phyloP scores from a whole-genome alignment of 768 basidiomycete species.

The Lyophyllum shimeji region DNA sequence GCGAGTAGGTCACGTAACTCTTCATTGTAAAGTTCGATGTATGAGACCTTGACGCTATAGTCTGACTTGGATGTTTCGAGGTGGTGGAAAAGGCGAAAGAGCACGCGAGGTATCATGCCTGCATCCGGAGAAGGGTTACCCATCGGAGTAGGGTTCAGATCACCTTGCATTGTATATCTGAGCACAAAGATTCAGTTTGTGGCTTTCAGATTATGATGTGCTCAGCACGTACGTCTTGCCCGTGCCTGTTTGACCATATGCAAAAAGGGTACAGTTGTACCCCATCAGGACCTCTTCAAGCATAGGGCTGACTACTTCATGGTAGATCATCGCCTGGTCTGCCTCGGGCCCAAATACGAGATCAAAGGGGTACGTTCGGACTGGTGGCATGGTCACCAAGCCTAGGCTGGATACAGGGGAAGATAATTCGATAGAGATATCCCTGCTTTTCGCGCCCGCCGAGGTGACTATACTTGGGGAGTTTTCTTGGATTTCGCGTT shows the following conservation, averaged over 20 bases:
- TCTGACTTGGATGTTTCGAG: constrained; percentile 78
- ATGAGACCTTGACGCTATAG: constrained; percentile 92
- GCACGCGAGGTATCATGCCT: constrained; percentile 93
- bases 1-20: constrained; percentile 93
- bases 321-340: constrained; percentile 91
- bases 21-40: constrained; percentile 96
- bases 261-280: constrained; percentile 97
- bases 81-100: constrained; percentile 88
- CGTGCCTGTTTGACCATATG: constrained; percentile 98
- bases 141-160: constrained; percentile 77
- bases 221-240: constrained; percentile 89
- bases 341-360: constrained; percentile 96
- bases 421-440: constrained; percentile 81
- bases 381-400: constrained; percentile 71
- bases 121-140: constrained; percentile 88
- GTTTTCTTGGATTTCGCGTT: constrained; percentile 80
- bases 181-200: background rate
- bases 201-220: background rate
- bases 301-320: constrained; percentile 91
- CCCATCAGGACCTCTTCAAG: constrained; percentile 92
- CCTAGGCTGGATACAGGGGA: constrained; percentile 68
- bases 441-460: constrained; percentile 69
- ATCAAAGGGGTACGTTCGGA: constrained; percentile 91
- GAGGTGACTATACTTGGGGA: constrained; percentile 88
- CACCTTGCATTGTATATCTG: constrained; percentile 97